Evolutionary conservation across 495 filamentous ascomycete genomes (phyloP).

Genomic region (Ramalina intermedia): DNA sequence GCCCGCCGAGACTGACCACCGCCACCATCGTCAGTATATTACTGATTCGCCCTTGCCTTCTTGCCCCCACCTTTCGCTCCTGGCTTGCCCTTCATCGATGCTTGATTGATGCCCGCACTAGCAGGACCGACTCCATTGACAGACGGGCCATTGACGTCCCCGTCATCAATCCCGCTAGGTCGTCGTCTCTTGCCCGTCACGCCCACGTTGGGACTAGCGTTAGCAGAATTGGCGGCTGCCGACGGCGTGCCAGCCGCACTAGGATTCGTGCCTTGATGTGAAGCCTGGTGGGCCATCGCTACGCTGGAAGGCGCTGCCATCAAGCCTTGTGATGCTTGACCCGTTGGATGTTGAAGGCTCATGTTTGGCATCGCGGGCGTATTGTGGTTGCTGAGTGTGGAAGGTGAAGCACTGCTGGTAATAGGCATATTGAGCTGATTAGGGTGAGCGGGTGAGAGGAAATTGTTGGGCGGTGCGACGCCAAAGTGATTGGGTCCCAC

Average conservation of each 20-base stretch:
- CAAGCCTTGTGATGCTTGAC: conserved; percentile 3
- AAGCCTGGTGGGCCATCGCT: conserved; percentile 58
- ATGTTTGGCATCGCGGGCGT: conserved; percentile 19
- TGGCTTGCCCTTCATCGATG: conserved; percentile 37
- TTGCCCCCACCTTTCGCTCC: conserved; percentile 32
- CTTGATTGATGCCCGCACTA: conserved; percentile 1
- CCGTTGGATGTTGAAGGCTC: conserved; percentile 27
- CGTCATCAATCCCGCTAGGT: conserved; percentile 58
- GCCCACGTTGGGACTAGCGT: conserved; percentile 62
- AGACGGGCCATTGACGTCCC: conserved; percentile 45
- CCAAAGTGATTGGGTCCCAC: conserved; percentile 18
- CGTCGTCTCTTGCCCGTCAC: conserved; percentile 63
- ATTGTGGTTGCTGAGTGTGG: conserved; percentile 13
- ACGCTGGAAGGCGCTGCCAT: conserved; percentile 17
- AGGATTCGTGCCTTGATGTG: conserved; percentile 51
- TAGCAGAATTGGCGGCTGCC: conserved; percentile 48
- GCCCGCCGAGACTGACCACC: too few species aligned
- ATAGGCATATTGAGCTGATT: conserved; percentile 33
- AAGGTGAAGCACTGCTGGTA: conserved; percentile 33
- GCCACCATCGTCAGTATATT: too few species aligned
- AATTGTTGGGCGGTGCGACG: conserved; percentile 27
- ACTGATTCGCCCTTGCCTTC: conserved; percentile 1
- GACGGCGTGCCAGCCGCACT: conserved; percentile 36
- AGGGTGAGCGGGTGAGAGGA: conserved; percentile 35
- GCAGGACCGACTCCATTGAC: conserved; percentile 32